These are phyloP conservation scores for Rhizopogon salebrosus DNA, from an alignment of 768 basidiomycete genomes.

Conservation along the genomic window DNA sequence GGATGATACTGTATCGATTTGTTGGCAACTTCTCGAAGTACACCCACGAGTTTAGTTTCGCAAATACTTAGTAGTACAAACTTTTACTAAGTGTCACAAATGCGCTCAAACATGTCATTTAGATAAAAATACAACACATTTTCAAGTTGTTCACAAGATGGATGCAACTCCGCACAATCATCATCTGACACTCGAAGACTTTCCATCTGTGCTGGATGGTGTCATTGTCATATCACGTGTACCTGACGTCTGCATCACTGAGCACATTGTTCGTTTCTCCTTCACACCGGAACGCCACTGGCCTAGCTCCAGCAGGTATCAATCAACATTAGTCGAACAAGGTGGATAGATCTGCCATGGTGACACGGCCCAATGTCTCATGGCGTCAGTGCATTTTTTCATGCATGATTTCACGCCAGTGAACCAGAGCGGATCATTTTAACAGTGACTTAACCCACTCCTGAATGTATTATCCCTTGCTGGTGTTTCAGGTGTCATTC, in stretches of 20 bases:
- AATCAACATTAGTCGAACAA: constrained; percentile 33
- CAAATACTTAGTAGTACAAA: too few species aligned
- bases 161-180: too few species aligned
- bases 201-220: constrained; percentile 17
- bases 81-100: too few species aligned
- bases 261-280: constrained; percentile 24
- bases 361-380: constrained; percentile 35
- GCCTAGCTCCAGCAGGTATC: constrained; percentile 20
- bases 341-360: constrained; percentile 38
- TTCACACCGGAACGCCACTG: neutral
- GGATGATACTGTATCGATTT: too few species aligned
- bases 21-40: too few species aligned
- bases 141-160: too few species aligned
- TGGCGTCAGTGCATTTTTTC: constrained; percentile 27
- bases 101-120: too few species aligned
- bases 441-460: constrained; percentile 33
- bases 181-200: too few species aligned
- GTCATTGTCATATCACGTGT: constrained; percentile 35
- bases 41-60: too few species aligned
- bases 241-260: too few species aligned
- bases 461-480: neutral
- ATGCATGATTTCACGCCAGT: constrained; percentile 27
- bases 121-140: constrained; percentile 26
- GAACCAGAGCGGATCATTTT: constrained; percentile 31
- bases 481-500: constrained; percentile 18